A percentile compares a stretch with the other conserved stretches of the same genome.
phyloP scores from a whole-genome alignment of 2,329 filamentous ascomycete species.

The Colletotrichum sp. region DNA sequence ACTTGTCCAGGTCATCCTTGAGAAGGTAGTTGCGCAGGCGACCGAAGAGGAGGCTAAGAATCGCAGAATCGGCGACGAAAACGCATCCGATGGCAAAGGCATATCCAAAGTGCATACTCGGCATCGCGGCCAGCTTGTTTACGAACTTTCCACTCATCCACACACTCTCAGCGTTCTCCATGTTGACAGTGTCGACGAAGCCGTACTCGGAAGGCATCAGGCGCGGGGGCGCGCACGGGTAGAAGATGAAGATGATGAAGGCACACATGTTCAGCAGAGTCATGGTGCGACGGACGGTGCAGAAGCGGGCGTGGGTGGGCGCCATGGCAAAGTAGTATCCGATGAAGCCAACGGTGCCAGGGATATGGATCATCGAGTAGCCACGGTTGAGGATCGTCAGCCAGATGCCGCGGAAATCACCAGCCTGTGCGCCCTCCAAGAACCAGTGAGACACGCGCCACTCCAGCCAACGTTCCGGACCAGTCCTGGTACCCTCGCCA shows the following conservation, averaged over 20 bases:
- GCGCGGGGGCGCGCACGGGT: conserved; percentile 69
- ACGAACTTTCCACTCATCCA: conserved; percentile 68
- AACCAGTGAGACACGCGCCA: conserved; percentile 60
- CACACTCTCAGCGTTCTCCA: conserved; percentile 58
- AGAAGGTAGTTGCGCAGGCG: conserved; percentile 25
- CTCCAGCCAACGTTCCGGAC: conserved; percentile 52
- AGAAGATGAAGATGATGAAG: conserved; percentile 66
- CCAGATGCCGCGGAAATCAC: conserved; percentile 20
- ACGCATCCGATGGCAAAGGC: conserved; percentile 60
- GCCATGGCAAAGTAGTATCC: conserved; percentile 69
- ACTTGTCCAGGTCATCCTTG: conserved; percentile 18
- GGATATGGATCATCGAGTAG: conserved; percentile 66
- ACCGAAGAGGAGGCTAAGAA: conserved; percentile 41
- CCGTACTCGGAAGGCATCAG: conserved; percentile 64
- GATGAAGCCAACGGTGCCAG: conserved; percentile 66
- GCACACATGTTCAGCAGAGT: conserved; percentile 66
- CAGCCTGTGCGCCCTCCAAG: conserved; percentile 30
- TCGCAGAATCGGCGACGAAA: conserved; percentile 56
- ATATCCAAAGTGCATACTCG: conserved; percentile 62
- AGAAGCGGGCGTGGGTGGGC: conserved; percentile 39
- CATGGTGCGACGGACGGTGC: conserved; percentile 43
- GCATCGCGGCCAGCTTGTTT: conserved; percentile 64
- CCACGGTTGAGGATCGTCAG: conserved; percentile 62
- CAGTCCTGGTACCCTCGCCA: conserved; percentile 14
- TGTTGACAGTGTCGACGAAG: conserved; percentile 67